Base-by-base conservation (phyloP, 768 basidiomycete genomes). In the Kwoniella mangroviensis region DNA sequence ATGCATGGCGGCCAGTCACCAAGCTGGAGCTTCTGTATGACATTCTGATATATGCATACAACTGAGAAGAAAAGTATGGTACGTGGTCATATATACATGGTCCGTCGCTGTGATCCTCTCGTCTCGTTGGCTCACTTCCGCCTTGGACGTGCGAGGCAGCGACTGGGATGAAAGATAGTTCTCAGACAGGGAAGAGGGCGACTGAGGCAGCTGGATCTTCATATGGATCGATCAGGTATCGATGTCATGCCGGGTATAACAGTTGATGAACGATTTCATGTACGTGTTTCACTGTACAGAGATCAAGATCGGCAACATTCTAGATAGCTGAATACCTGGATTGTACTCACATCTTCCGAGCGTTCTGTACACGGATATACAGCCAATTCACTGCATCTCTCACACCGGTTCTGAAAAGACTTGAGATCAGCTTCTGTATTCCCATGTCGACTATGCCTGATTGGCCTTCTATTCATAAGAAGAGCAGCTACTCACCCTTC, bases 371-470 rank as follows among this genome's bases (percentile, higher is more conserved):
- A 0, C 94, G 88, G 65, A 95, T 89, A 80, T 96, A 96, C 28
- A 98, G 79, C 95, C 95, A 98, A 78, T 97, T 92, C 2, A 97
- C 92, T 0, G 92, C 94, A 60, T 91, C 91, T 65, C 91, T 88
- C 17, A 96, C 90, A 1, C 95, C 94, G 40, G 92, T 92, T 53
- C 94, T 97, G 2, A 2, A 4, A 17, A 12, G 26, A 34, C 6
- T 7, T 34, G 3, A 1, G 15, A 12, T 59, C 45, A 54, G 51
- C 42, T 0, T 19, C 34, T 34, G 34, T 7, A 7, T 7, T 0
- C 34, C 0, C 34, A 34, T 34, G 6, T 34, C 34, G 34, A 7
- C 34, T 34, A 34, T 7, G 34, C 34, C 34, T 34, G 34, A 34
- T 34, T 7, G 34, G 6, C 34, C 34, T 34, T 34, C 28, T 34